Evolutionary conservation across 805 yeast genomes (phyloP).

Genomic region (Sungouiella blattae): DNA sequence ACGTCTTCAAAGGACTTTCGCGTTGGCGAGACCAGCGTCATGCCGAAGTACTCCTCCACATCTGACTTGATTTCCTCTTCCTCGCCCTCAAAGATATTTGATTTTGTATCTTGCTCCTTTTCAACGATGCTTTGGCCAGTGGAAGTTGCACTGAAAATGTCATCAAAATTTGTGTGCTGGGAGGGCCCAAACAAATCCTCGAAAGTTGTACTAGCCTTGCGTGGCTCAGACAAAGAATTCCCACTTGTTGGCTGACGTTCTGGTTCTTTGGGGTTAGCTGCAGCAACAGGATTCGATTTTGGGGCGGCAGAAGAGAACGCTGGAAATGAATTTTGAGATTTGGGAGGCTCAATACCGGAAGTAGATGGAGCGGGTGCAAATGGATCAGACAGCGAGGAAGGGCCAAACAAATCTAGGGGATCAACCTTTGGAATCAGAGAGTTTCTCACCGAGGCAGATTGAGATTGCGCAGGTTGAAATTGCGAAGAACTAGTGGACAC

Average conservation of each 20-base stretch:
- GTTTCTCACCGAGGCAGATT: no score
- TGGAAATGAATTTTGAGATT: no score
- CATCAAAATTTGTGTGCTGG: not conserved
- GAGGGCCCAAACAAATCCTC: not conserved
- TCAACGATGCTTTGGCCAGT: not conserved
- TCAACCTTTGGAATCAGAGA: not conserved
- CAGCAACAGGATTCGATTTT: not conserved
- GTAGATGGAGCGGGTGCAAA: not conserved
- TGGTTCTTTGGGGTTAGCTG: not conserved
- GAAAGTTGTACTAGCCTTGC: not conserved
- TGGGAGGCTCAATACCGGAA: not conserved
- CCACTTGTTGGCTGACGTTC: no score
- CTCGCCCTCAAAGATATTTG: not conserved
- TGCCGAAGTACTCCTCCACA: not conserved
- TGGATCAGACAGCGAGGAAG: not conserved
- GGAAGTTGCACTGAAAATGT: not conserved
- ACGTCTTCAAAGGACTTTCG: not conserved
- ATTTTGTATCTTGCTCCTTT: not conserved
- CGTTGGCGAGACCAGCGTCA: not conserved
- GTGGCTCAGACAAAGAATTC: not conserved
- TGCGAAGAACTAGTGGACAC: not conserved
- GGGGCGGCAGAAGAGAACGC: no score
- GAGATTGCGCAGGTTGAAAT: not conserved
- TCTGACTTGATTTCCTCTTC: not conserved
- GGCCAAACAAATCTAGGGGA: not conserved